phyloP scores from a whole-genome alignment of 495 filamentous ascomycete genomes.

The Glarea lozoyensis region DNA sequence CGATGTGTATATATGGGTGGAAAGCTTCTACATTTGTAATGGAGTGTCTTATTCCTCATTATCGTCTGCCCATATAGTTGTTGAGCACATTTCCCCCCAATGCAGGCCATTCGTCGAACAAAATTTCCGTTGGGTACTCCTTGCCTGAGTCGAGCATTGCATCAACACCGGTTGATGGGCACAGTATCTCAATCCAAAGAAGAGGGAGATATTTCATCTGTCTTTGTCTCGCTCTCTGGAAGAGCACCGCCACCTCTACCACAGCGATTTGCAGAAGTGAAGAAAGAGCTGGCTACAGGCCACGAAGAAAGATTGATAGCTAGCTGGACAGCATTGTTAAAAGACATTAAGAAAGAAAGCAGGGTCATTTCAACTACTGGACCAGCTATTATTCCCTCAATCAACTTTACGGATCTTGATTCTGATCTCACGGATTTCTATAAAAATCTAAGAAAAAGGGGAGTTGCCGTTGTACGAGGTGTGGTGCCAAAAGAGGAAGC shows the following conservation, averaged over 20 bases:
- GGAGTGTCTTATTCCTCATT: neutral
- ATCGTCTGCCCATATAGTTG: neutral
- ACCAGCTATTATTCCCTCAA: constrained; percentile 43
- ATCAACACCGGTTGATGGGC: neutral
- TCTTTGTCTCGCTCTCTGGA: constrained; percentile 75
- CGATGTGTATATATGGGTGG: too few relatives aligned
- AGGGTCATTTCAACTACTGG: constrained; percentile 31
- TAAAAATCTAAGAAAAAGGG: constrained; percentile 49
- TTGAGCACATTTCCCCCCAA: neutral
- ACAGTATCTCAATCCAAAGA: constrained; percentile 19
- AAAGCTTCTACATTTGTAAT: too few relatives aligned
- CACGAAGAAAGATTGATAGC: constrained; percentile 50
- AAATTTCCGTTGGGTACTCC: neutral
- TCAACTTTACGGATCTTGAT: constrained; percentile 45
- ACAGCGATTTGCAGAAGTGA: constrained; percentile 68
- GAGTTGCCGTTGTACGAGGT: constrained; percentile 53
- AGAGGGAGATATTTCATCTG: constrained; percentile 71
- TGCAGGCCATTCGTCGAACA: neutral
- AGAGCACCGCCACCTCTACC: constrained; percentile 54
- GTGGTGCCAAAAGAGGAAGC: constrained; percentile 53
- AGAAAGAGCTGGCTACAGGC: constrained; percentile 50
- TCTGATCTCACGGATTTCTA: constrained; percentile 29
- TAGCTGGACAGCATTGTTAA: constrained; percentile 65
- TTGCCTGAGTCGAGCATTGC: neutral
- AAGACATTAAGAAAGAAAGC: constrained; percentile 43